phyloP scores from a whole-genome alignment of 139 green algal genomes.

The Tetraselmis chui region DNA sequence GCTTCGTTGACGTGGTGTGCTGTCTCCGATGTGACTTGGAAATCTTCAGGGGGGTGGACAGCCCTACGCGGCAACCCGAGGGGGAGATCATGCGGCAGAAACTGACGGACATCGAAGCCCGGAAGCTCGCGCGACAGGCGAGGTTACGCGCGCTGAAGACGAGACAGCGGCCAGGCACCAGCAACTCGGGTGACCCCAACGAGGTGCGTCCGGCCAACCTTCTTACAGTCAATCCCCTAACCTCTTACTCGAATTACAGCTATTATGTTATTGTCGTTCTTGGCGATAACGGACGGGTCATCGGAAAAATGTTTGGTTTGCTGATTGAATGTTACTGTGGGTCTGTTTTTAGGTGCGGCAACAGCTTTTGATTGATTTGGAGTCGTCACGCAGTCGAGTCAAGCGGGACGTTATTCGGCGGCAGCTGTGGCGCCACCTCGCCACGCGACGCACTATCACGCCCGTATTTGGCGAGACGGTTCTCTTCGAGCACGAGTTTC shows the following conservation, averaged over 20 bases:
- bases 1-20: too few species aligned
- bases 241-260: too few species aligned
- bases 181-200: too few species aligned
- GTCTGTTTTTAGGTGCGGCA: too few species aligned
- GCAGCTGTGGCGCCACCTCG: background rate
- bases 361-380: background rate
- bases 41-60: background rate
- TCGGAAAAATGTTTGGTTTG: too few species aligned
- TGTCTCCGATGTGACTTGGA: too few species aligned
- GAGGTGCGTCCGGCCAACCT: too few species aligned
- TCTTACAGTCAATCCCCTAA: too few species aligned
- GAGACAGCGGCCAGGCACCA: too few species aligned
- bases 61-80: background rate
- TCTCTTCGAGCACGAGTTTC: constrained; percentile 21
- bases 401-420: background rate
- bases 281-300: too few species aligned
- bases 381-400: background rate
- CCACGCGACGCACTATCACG: background rate
- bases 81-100: background rate
- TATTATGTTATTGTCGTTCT: too few species aligned
- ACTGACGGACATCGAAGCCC: background rate
- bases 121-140: background rate
- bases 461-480: constrained; percentile 13
- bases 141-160: background rate
- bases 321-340: too few species aligned